Percentiles rank a stretch among this genome's conserved stretches.
These are phyloP conservation scores for Penicillium herquei DNA, from an alignment of 495 filamentous ascomycete species.

Conservation along the genomic window DNA sequence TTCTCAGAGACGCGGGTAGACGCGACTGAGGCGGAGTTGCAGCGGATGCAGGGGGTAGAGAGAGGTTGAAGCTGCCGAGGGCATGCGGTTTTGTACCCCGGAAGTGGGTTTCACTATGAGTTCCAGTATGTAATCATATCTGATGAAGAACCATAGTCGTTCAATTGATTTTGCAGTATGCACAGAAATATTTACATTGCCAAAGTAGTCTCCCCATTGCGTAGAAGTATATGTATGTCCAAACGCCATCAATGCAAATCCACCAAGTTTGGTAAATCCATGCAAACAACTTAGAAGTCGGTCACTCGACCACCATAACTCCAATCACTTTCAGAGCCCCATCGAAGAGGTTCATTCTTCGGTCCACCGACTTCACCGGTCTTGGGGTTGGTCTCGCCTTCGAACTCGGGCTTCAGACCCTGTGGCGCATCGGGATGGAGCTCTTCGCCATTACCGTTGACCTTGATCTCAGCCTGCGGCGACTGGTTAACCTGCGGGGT, in stretches of 20 bases:
- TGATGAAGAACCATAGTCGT: not conserved
- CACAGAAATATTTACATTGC: not conserved
- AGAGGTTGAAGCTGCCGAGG: not conserved
- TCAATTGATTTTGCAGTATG: not conserved
- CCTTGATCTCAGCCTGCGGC: conserved; percentile 38
- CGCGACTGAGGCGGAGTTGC: too few relatives aligned
- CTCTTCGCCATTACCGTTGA: conserved; percentile 56
- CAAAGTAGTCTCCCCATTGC: conserved; percentile 53
- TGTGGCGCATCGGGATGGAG: conserved; percentile 67
- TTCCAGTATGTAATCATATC: too few relatives aligned
- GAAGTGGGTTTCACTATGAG: not conserved
- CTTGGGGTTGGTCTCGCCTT: conserved; percentile 87
- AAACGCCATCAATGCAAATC: conserved; percentile 4
- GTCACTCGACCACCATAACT: conserved; percentile 95
- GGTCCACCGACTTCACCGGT: conserved; percentile 97
- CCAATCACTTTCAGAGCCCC: conserved; percentile 82
- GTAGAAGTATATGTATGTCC: conserved; percentile 30
- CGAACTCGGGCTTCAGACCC: conserved; percentile 87
- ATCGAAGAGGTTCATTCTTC: conserved; percentile 94
- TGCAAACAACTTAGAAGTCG: conserved; percentile 65
- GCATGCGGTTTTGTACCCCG: not conserved
- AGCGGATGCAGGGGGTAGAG: not conserved
- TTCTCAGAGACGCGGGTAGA: too few relatives aligned
- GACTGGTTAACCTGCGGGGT: conserved; percentile 48
- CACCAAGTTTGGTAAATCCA: not conserved